A percentile compares a stretch with the other conserved stretches of the same genome.
phyloP scores from a whole-genome alignment of 805 yeast genomes.

The Wickerhamomyces mucosus region DNA sequence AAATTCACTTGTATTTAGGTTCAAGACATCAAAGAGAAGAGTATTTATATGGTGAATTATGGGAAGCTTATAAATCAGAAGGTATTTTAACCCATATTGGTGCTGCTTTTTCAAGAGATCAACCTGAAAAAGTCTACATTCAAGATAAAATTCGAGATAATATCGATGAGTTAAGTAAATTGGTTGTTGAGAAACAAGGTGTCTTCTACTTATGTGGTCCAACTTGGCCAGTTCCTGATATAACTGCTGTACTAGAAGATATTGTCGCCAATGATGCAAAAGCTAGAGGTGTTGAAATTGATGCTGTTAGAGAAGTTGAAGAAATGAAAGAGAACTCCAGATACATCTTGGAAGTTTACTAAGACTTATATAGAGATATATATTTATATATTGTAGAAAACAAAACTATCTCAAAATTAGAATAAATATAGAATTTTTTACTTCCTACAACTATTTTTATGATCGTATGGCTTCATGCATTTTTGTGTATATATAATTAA shows the following conservation, averaged over 20 bases:
- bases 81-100: constrained; percentile 91
- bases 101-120: constrained; percentile 97
- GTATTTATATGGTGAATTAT: constrained; percentile 89
- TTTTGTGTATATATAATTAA: no score
- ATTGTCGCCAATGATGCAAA: constrained; percentile 66
- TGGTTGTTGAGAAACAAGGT: constrained; percentile 72
- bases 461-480: no score
- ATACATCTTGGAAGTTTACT: constrained; percentile 89
- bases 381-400: background rate
- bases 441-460: no score
- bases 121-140: constrained; percentile 86
- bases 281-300: constrained; percentile 55
- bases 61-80: constrained; percentile 94
- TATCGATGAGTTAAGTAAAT: constrained; percentile 62
- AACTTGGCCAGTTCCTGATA: constrained; percentile 98
- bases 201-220: constrained; percentile 97
- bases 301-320: constrained; percentile 74
- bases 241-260: constrained; percentile 81
- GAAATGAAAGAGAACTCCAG: constrained; percentile 89
- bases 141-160: constrained; percentile 87
- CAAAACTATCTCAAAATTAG: no score
- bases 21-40: constrained; percentile 94
- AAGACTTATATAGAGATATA: constrained; percentile 11
- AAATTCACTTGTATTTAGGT: constrained; percentile 79
- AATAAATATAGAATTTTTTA: no score